These are phyloP conservation scores for Suhomyces tanzawaensis DNA, from an alignment of 805 yeast species.

Conservation along the genomic window DNA sequence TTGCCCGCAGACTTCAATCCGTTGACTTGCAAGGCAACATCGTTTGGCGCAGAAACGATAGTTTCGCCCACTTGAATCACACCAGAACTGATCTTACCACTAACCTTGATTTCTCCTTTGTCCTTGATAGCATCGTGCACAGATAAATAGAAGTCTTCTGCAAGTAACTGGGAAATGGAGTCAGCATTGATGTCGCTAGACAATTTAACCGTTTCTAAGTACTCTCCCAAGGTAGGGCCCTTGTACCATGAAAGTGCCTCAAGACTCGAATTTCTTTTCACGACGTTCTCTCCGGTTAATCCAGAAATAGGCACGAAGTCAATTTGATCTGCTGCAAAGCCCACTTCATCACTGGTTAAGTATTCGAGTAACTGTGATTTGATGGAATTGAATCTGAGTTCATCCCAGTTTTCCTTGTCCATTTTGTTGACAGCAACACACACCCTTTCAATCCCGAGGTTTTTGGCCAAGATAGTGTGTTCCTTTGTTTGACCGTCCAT, in stretches of 20 bases:
- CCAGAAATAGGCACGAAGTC: slow-evolving; percentile 70
- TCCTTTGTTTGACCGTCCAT: slow-evolving; percentile 77
- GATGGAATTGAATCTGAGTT: slow-evolving; percentile 52
- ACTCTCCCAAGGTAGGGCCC: slow-evolving; percentile 42
- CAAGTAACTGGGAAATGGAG: slow-evolving; percentile 17
- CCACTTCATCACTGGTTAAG: slow-evolving; percentile 48
- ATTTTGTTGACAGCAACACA: slow-evolving; percentile 69
- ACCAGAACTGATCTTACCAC: slow-evolving; percentile 71
- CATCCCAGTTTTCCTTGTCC: slow-evolving; percentile 60
- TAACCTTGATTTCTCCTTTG: slow-evolving; percentile 48
- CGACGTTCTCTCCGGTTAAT: slow-evolving; percentile 63
- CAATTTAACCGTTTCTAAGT: slow-evolving; percentile 34
- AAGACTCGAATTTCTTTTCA: slow-evolving; percentile 32
- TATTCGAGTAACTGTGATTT: slow-evolving; percentile 47
- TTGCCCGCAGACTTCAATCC: slow-evolving; percentile 28
- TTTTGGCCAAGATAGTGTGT: slow-evolving; percentile 66
- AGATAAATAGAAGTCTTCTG: slow-evolving; percentile 53
- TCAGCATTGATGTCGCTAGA: slow-evolving; percentile 12
- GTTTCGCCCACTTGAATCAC: slow-evolving; percentile 69
- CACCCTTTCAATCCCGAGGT: slow-evolving; percentile 60
- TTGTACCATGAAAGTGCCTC: slow-evolving; percentile 47
- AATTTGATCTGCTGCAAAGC: slow-evolving; percentile 43
- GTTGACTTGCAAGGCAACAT: slow-evolving; percentile 43
- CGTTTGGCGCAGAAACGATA: slow-evolving; percentile 54
- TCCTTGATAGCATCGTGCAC: slow-evolving; percentile 59